Evolutionary conservation across 441 rosid genomes (phyloP).

Genomic region (Jatropha podagrica): DNA sequence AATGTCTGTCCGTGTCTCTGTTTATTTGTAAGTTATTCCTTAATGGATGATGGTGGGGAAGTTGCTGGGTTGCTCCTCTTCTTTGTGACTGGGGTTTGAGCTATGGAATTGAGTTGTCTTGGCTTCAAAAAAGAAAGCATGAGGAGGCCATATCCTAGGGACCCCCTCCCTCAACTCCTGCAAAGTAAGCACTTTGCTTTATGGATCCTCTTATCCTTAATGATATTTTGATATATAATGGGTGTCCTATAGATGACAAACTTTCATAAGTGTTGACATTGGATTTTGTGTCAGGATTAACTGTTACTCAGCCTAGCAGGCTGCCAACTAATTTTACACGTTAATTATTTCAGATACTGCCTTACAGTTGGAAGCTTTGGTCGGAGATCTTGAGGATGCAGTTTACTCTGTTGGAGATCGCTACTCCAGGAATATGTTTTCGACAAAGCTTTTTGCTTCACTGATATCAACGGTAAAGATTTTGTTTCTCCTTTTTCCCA

Average conservation of each 20-base stretch:
- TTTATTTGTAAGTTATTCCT: not conserved
- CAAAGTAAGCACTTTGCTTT: not conserved
- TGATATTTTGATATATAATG: not conserved
- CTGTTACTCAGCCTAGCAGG: not conserved
- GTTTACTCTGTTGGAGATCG: constrained; percentile 42
- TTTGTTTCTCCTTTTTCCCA: constrained; percentile 13
- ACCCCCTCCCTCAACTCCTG: not conserved
- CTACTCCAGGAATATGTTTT: constrained; percentile 37
- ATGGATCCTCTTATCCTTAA: not conserved
- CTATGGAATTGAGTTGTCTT: not conserved
- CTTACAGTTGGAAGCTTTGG: constrained; percentile 65
- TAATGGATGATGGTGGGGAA: not conserved
- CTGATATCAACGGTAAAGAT: constrained; percentile 31
- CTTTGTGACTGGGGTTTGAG: not conserved
- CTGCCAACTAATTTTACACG: constrained; percentile 17
- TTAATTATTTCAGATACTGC: constrained; percentile 51
- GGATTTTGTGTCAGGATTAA: not conserved
- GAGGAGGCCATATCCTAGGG: not conserved
- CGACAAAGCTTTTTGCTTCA: constrained; percentile 38
- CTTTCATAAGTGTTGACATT: not conserved
- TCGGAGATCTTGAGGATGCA: constrained; percentile 88
- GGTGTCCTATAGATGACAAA: not conserved
- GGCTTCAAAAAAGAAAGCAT: not conserved
- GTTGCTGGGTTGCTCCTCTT: not conserved
- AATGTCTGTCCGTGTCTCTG: not conserved